These are phyloP conservation scores for Athelia sp. DNA, from an alignment of 1,284 basidiomycete genomes.

Conservation along the genomic window DNA sequence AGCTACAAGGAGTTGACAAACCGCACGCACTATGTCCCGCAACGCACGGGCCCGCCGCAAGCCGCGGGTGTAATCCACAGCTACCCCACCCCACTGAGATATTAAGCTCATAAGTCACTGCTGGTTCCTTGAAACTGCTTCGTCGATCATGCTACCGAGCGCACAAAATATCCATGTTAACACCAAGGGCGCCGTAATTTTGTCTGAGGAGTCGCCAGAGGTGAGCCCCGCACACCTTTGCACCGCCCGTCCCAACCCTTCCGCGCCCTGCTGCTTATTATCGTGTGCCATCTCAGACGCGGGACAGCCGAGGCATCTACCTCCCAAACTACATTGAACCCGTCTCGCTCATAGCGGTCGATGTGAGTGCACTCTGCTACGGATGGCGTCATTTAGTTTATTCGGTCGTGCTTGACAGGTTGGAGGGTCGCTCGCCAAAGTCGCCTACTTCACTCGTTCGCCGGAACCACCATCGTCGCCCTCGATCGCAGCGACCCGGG, in stretches of 20 bases:
- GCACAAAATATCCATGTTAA: constrained; percentile 81
- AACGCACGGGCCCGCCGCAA: too few relatives aligned
- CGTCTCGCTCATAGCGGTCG: constrained; percentile 93
- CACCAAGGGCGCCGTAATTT: constrained; percentile 83
- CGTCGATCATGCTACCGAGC: constrained; percentile 42
- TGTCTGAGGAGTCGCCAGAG: constrained; percentile 90
- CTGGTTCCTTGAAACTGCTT: too few relatives aligned
- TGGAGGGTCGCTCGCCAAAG: constrained; percentile 95
- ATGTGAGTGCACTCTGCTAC: constrained; percentile 54
- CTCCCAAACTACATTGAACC: constrained; percentile 94
- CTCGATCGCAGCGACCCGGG: constrained; percentile 53
- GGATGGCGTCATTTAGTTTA: not conserved
- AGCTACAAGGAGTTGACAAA: too few relatives aligned
- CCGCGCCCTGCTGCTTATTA: constrained; percentile 6
- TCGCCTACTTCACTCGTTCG: constrained; percentile 96
- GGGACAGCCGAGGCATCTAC: constrained; percentile 93
- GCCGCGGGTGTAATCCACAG: too few relatives aligned
- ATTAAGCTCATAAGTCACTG: too few relatives aligned
- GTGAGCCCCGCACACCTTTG: constrained; percentile 38
- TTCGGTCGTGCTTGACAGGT: too few relatives aligned
- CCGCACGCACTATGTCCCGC: too few relatives aligned
- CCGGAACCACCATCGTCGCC: constrained; percentile 73
- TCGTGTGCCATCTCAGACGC: constrained; percentile 66
- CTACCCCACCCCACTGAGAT: too few relatives aligned
- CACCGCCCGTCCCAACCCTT: not conserved